Evolutionary conservation across 2,329 filamentous ascomycete genomes (phyloP).

Genomic region (Decorospora gaudefroyi): DNA sequence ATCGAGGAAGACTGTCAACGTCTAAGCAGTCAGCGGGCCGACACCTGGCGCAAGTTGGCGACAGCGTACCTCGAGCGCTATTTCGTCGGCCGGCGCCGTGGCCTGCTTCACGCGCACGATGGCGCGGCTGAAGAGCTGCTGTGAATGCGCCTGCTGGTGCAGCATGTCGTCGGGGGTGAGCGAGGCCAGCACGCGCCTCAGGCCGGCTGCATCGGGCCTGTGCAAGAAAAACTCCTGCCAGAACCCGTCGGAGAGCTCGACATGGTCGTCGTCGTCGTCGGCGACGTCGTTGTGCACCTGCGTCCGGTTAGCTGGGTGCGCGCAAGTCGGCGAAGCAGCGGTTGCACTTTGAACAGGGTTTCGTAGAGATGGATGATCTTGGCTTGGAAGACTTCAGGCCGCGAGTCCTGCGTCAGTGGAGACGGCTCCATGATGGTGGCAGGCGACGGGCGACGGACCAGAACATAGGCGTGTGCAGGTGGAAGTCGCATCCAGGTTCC

Average conservation of each 20-base stretch:
- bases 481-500: conserved; percentile 6
- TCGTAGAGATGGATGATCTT: conserved; percentile 93
- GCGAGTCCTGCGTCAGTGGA: conserved; percentile 88
- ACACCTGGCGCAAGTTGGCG: conserved; percentile 1
- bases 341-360: conserved; percentile 68
- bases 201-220: conserved; percentile 71
- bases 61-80: conserved; percentile 79
- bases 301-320: conserved; percentile 43
- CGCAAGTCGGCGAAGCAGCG: neutral
- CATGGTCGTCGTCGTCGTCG: conserved; percentile 64
- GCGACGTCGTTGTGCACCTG: conserved; percentile 59
- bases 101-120: conserved; percentile 68
- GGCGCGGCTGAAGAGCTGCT: conserved; percentile 76
- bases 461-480: neutral
- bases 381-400: conserved; percentile 87
- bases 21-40: conserved; percentile 64
- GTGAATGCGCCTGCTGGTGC: conserved; percentile 72
- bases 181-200: conserved; percentile 71
- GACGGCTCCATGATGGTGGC: conserved; percentile 73
- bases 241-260: conserved; percentile 82
- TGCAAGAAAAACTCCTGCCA: conserved; percentile 96
- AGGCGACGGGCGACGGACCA: neutral
- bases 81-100: conserved; percentile 66
- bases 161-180: conserved; percentile 76
- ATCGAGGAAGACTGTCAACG: conserved; percentile 83